phyloP scores from a whole-genome alignment of 2,329 filamentous ascomycete genomes.

The Trichophyton mentagrophytes region DNA sequence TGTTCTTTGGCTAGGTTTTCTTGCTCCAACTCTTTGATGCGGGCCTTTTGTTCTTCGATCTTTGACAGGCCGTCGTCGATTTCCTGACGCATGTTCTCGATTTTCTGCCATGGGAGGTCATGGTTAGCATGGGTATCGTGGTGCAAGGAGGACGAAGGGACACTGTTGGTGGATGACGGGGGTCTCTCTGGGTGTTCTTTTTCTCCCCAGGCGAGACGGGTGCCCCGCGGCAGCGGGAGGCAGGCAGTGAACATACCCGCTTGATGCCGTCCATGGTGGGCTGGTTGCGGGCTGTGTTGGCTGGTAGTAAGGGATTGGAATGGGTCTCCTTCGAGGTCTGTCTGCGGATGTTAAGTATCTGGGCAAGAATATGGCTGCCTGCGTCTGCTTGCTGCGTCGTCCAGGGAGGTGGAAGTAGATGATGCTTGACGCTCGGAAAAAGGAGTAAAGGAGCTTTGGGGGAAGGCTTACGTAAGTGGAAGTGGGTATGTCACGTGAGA shows the following conservation, averaged over 20 bases:
- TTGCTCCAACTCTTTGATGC: constrained; percentile 83
- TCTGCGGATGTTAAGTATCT: background rate
- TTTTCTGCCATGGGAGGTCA: constrained; percentile 8
- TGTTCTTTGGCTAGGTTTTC: constrained; percentile 95
- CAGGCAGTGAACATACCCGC: constrained; percentile 51
- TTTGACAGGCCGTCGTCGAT: constrained; percentile 71
- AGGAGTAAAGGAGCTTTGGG: too few relatives aligned
- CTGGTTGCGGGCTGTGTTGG: constrained; percentile 8
- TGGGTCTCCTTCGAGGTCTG: background rate
- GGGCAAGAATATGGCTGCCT: background rate
- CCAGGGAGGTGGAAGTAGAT: background rate
- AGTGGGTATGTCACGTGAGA: background rate
- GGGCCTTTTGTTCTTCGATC: constrained; percentile 73
- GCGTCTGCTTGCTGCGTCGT: background rate
- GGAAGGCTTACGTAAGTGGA: too few relatives aligned
- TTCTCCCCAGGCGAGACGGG: background rate
- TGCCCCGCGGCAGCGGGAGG: background rate
- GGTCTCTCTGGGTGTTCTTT: background rate
- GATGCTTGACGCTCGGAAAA: too few relatives aligned
- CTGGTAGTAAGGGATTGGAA: constrained; percentile 18
- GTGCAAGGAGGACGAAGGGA: background rate
- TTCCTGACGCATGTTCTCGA: constrained; percentile 69
- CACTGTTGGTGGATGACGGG: background rate
- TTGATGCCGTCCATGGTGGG: constrained; percentile 73
- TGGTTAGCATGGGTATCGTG: background rate